These are phyloP conservation scores for Pelargonium citronellum DNA, from an alignment of 441 rosid species.

Conservation along the genomic window DNA sequence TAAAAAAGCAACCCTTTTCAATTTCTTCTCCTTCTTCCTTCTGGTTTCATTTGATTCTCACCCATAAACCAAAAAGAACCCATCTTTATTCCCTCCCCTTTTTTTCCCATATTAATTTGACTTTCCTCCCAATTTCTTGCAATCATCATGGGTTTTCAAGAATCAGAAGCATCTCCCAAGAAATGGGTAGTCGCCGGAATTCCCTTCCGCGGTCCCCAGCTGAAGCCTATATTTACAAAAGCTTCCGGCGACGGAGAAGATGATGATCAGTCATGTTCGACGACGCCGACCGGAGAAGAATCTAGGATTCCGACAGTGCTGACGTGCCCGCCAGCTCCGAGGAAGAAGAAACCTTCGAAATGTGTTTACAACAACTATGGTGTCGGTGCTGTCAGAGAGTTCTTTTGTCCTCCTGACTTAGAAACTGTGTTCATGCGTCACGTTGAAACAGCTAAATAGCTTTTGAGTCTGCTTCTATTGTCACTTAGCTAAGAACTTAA, in stretches of 20 bases:
- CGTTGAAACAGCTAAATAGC: constrained; percentile 27
- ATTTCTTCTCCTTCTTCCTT: constrained; percentile 24
- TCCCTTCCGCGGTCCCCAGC: constrained; percentile 44
- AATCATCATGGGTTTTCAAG: constrained; percentile 33
- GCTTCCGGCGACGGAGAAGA: constrained; percentile 28
- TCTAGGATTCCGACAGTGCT: constrained; percentile 45
- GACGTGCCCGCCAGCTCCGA: constrained; percentile 75
- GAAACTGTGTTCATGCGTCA: constrained; percentile 64
- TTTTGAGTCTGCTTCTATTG: too few species aligned
- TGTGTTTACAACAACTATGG: constrained; percentile 24
- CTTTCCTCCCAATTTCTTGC: constrained; percentile 2
- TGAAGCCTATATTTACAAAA: constrained; percentile 50
- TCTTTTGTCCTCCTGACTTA: constrained; percentile 79
- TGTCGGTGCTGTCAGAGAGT: constrained; percentile 34
- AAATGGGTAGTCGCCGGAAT: constrained; percentile 70
- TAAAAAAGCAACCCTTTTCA: constrained; percentile 1
- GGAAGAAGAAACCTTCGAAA: constrained; percentile 60
- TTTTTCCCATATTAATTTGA: constrained; percentile 31
- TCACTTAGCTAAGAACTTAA: constrained; percentile 15
- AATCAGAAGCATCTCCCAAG: constrained; percentile 33
- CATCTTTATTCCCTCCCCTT: constrained; percentile 27
- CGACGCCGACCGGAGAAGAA: constrained; percentile 61
- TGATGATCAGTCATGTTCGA: constrained; percentile 34
- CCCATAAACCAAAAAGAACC: constrained; percentile 18
- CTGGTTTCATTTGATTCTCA: constrained; percentile 43